Conservation (phyloP, 169 alveolate species). For the Amoebophrya sp. region DNA sequence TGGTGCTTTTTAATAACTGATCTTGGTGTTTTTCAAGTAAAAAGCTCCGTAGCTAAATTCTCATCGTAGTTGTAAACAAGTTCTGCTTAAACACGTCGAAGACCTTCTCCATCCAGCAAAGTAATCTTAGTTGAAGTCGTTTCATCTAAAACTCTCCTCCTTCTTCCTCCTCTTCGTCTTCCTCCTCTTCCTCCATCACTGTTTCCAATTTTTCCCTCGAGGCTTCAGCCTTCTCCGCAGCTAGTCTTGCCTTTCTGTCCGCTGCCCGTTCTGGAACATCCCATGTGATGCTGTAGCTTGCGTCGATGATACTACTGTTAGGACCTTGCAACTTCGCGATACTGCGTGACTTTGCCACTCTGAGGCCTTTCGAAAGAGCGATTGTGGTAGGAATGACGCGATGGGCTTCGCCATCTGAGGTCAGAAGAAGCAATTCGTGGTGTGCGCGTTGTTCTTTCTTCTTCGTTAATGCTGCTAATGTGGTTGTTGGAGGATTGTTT, state of each 20-base stretch:
- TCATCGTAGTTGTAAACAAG: too few species aligned
- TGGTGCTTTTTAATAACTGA: too few species aligned
- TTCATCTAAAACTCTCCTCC: too few species aligned
- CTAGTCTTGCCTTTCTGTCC: neutral
- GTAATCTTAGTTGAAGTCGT: too few species aligned
- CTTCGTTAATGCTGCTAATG: too few species aligned
- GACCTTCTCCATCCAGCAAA: too few species aligned
- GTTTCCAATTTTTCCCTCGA: neutral
- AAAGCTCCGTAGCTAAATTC: too few species aligned
- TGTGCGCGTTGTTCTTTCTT: neutral
- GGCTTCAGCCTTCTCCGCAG: neutral
- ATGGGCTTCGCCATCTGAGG: neutral
- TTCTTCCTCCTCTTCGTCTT: neutral
- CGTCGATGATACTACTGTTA: neutral
- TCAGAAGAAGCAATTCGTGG: neutral
- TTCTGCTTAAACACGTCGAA: too few species aligned
- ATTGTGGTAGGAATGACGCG: neutral
- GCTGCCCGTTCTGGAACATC: neutral
- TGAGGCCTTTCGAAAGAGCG: neutral
- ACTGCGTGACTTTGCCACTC: neutral
- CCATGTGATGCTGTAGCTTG: neutral
- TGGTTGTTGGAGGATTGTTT: too few species aligned
- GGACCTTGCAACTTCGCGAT: neutral
- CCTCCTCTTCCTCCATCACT: neutral
- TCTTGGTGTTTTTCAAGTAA: too few species aligned